A percentile compares a stretch with the other conserved stretches of the same genome.
Conservation (phyloP, 257 asterid genomes). For the Lavandula angustifolia region DNA sequence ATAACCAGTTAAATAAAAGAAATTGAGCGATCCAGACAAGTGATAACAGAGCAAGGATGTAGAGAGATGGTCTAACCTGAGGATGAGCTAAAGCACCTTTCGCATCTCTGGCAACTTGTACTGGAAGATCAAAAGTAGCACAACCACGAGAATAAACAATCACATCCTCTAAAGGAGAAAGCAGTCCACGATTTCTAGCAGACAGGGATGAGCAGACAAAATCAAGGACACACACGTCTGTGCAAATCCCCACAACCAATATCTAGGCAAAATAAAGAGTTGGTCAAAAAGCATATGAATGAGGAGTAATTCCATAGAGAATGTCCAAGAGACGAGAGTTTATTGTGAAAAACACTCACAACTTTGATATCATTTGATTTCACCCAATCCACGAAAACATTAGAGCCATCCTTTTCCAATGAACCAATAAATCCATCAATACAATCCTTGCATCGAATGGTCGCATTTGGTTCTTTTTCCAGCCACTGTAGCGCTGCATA, state of each 20-base stretch:
- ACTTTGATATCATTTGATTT: slow-evolving; percentile 64
- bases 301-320: not conserved
- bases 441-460: slow-evolving; percentile 76
- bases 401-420: slow-evolving; percentile 78
- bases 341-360: slow-evolving; percentile 45
- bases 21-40: not conserved
- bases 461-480: slow-evolving; percentile 78
- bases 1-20: slow-evolving; percentile 12
- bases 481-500: slow-evolving; percentile 77
- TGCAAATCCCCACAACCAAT: slow-evolving; percentile 86
- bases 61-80: slow-evolving; percentile 56
- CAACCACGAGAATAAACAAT: slow-evolving; percentile 81
- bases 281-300: slow-evolving; percentile 14
- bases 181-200: slow-evolving; percentile 70
- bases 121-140: slow-evolving; percentile 83
- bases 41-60: not conserved
- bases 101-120: slow-evolving; percentile 49
- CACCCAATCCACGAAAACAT: slow-evolving; percentile 83
- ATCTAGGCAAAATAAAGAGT: slow-evolving; percentile 43
- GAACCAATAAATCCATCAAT: slow-evolving; percentile 88
- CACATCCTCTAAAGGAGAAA: slow-evolving; percentile 72
- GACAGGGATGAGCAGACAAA: slow-evolving; percentile 76
- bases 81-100: slow-evolving; percentile 89
- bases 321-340: not conserved
- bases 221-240: slow-evolving; percentile 88